Percentiles rank a stretch among this genome's conserved stretches.
phyloP scores from a whole-genome alignment of 139 green algal species.

The Coccomyxa sp. region DNA sequence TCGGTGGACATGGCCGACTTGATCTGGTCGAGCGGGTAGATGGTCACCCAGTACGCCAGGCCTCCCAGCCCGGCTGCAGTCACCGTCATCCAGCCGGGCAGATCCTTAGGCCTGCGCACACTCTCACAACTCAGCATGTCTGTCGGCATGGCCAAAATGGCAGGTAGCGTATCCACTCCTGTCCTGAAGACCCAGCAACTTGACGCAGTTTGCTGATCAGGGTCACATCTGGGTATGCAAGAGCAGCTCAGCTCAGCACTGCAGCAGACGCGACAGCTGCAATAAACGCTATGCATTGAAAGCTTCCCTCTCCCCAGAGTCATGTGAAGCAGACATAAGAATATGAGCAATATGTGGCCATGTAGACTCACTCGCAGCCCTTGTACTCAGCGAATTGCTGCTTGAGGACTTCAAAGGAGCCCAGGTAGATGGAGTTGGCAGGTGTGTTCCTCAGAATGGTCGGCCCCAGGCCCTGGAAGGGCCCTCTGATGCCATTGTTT shows the following conservation, averaged over 20 bases:
- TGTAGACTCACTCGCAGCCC: neutral
- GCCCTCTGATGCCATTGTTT: conserved; percentile 71
- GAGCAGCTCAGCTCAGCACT: too few species aligned
- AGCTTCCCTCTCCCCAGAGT: too few species aligned
- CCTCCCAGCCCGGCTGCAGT: conserved; percentile 66
- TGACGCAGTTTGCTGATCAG: too few species aligned
- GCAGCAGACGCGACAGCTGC: too few species aligned
- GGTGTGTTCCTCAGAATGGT: conserved; percentile 89
- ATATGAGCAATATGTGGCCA: too few species aligned
- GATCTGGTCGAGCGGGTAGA: conserved; percentile 91
- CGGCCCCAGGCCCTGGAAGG: conserved; percentile 79
- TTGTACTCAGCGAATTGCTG: neutral
- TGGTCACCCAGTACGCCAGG: conserved; percentile 81
- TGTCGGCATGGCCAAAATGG: too few species aligned
- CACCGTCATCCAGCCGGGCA: conserved; percentile 43
- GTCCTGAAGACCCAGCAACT: too few species aligned
- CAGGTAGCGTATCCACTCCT: too few species aligned
- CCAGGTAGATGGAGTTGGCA: conserved; percentile 91
- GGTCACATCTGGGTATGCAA: too few species aligned
- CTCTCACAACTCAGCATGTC: too few species aligned
- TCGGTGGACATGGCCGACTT: conserved; percentile 90
- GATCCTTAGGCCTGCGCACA: conserved; percentile 22
- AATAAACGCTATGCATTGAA: too few species aligned
- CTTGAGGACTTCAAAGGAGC: conserved; percentile 91
- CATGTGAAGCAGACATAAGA: too few species aligned